Percentiles rank a stretch among this genome's conserved stretches.
Evolutionary conservation across 305 asterid species (phyloP).

Genomic region (Vinca major): DNA sequence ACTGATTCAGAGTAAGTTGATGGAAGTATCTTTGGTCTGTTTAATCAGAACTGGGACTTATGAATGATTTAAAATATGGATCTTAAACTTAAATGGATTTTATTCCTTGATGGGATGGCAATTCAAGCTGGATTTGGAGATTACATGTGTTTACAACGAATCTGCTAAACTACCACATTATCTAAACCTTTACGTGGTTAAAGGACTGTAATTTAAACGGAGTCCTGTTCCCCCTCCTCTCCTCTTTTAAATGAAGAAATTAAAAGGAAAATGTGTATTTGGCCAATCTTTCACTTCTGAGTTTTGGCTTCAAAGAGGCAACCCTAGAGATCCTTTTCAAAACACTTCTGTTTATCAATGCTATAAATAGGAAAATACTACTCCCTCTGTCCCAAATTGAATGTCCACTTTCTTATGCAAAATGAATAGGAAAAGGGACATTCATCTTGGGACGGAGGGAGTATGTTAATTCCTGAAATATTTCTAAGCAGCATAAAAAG

Average conservation of each 20-base stretch:
- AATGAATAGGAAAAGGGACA: not conserved
- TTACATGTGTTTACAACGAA: not conserved
- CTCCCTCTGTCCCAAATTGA: too few species aligned
- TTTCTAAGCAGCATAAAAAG: too few species aligned
- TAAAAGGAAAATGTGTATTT: not conserved
- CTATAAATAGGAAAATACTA: too few species aligned
- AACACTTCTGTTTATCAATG: too few species aligned
- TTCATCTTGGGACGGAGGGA: too few species aligned
- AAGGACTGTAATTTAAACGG: not conserved
- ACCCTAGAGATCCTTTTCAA: not conserved
- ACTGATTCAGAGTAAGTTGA: conserved; percentile 84
- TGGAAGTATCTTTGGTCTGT: conserved; percentile 14
- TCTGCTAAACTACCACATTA: not conserved
- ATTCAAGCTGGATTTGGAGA: not conserved
- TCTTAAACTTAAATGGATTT: not conserved
- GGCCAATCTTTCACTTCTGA: not conserved
- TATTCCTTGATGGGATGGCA: conserved; percentile 1
- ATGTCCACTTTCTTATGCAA: too few species aligned
- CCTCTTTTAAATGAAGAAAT: too few species aligned
- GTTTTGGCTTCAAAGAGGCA: not conserved
- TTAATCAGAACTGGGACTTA: not conserved
- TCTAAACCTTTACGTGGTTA: not conserved
- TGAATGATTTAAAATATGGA: not conserved
- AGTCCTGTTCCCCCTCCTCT: not conserved
- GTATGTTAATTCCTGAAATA: too few species aligned